These are phyloP conservation scores for Amauroascus niger DNA, from an alignment of 2,329 filamentous ascomycete genomes.

Conservation along the genomic window DNA sequence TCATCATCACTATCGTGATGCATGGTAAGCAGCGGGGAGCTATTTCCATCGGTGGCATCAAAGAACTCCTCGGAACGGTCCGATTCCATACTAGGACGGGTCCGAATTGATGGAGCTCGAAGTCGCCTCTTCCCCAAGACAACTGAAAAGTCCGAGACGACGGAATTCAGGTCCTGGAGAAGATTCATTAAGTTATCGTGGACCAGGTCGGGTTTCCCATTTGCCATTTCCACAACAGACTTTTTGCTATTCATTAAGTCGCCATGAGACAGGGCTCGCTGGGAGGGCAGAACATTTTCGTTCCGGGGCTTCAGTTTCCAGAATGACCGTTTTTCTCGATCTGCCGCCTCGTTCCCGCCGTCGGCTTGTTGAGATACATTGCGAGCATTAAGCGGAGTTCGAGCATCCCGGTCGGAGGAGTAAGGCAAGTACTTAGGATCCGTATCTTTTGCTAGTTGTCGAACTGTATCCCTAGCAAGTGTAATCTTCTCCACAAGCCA, in stretches of 20 bases:
- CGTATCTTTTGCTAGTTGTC: constrained; percentile 76
- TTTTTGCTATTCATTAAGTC: constrained; percentile 21
- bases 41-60: constrained; percentile 62
- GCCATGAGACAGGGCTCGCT: constrained; percentile 32
- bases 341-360: constrained; percentile 29
- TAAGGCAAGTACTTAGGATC: constrained; percentile 49
- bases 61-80: constrained; percentile 84
- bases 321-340: constrained; percentile 60
- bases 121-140: constrained; percentile 76
- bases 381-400: constrained; percentile 26
- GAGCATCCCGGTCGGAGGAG: constrained; percentile 14
- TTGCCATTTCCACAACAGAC: constrained; percentile 16
- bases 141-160: constrained; percentile 70
- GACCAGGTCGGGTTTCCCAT: constrained; percentile 39
- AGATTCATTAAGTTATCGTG: constrained; percentile 76
- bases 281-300: constrained; percentile 31
- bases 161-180: constrained; percentile 73
- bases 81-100: constrained; percentile 68
- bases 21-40: constrained; percentile 64
- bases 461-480: constrained; percentile 77
- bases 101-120: constrained; percentile 48
- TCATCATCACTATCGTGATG: constrained; percentile 62
- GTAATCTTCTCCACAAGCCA: constrained; percentile 74
- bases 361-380: constrained; percentile 22
- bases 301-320: constrained; percentile 73